Evolutionary conservation across 2,329 filamentous ascomycete species (phyloP), one percentile per base, ranked within the genome.

Genomic region (Sphaerulina musiva): DNA sequence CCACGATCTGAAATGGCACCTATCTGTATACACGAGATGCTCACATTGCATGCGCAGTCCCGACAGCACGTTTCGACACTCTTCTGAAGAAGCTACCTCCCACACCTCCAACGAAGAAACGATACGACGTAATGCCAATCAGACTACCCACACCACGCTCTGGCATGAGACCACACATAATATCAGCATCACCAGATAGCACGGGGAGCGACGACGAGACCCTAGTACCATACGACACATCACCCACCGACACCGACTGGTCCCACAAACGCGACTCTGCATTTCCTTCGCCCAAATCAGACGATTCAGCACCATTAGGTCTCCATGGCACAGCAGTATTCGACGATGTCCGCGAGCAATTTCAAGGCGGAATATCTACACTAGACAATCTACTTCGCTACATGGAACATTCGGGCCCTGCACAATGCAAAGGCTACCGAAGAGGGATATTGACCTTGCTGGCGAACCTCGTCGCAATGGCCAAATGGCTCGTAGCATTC

Each of bases 401-500:
- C 38, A 50, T 59, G 50, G 49, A 59, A 44, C 17, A 43, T n/a
- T 45, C 44, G 2, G 54, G 53, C 2, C 41, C 54, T 9, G 26
- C 49, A n/a, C 46, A 42, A 29, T 53, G 54, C 45, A 53, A 54
- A 44, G 46, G 26, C 2, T 53, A 52, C 34, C 47, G 45, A 38
- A 41, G 31, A 39, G 54, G 55, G 9, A 57, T 61, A 20, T 54
- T 55, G n/a, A 46, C 51, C 1, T 41, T 61, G 3, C 51, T 61
- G 1, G 57, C 49, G 3, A 57, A 51, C 31, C 53, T 61, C 3
- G 48, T 59, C 20, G 46, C 49, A 2, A 55, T 57, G 48, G 59
- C 57, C 9, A 49, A 52, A 45, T 61, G 59, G 59, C 51, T 61
- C 8, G 57, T 59, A 0, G 38, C 42, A 7, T 59, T 57, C 29